Evolutionary conservation across 495 filamentous ascomycete genomes (phyloP), one percentile per base, ranked within the genome.

Genomic region (Aspergillus biplanus): DNA sequence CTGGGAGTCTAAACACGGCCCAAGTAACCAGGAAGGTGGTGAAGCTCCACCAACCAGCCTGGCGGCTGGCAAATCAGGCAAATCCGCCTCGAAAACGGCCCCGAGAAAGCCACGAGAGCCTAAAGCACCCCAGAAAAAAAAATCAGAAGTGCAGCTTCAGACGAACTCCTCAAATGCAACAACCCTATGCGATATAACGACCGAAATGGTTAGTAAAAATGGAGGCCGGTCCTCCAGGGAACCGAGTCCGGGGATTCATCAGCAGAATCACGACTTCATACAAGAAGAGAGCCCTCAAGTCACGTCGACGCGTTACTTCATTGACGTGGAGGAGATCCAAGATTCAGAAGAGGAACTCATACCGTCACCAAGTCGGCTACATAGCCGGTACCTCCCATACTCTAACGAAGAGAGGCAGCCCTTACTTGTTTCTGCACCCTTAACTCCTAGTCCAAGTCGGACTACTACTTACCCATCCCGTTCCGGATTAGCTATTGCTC

Each of bases 311-410:
- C 42, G 6, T 8, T 76, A 72, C 13, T 77, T 70, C 61, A 50
- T 68, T 27, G 63, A 79, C 39, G 47, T 78, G 7, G 76, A 89
- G 47, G 89, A 91, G 65, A 90, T 91, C 59, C 80, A 85, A 37
- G 87, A 90, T 73, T 90, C 89, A 0, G 89, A 86, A 63, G 82
- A 79, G 37, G 78, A 81, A 61, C 44, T 65, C 4, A 65, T 72
- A 6, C 73, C 69, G 8, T 77, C 77, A n/a, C 76, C 78, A 2
- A 73, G 67, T 56, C 71, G 65, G 55, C 54, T 75, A 12, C 75
- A 73, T 46, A 67, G 54, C 31, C 69, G 48, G 27, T 69, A 72
- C 47, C 66, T 58, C 4, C 39, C 55, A 34, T 9, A 63, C 47
- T 5, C 54, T 37, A 13, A 61, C 33, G 11, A 62, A 46, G 33